These are phyloP conservation scores for Dissophora globulifera DNA, from an alignment of 192 early-diverging fungal species.

Conservation along the genomic window DNA sequence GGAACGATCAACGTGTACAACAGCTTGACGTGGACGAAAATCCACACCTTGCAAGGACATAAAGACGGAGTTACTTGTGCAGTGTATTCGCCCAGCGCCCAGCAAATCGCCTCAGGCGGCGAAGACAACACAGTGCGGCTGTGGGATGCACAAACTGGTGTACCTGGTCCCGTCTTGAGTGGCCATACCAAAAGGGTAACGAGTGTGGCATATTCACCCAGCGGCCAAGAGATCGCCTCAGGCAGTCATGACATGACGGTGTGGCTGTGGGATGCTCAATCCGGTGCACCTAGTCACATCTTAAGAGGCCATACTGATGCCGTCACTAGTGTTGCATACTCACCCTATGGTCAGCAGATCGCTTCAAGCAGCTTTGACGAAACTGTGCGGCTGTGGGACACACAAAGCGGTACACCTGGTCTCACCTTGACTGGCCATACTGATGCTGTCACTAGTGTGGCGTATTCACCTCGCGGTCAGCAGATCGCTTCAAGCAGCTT, in stretches of 20 bases:
- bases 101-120: neutral
- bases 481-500: too few species aligned
- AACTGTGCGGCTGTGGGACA: too few species aligned
- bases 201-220: neutral
- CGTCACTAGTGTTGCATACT: too few species aligned
- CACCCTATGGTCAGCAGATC: too few species aligned
- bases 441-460: too few species aligned
- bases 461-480: too few species aligned
- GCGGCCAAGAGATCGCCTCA: neutral
- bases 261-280: neutral
- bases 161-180: neutral
- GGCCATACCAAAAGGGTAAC: neutral
- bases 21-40: neutral
- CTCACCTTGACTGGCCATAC: too few species aligned
- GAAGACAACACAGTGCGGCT: neutral
- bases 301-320: too few species aligned
- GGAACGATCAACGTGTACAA: neutral
- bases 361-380: too few species aligned
- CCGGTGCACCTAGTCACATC: too few species aligned
- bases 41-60: neutral
- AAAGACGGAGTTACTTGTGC: neutral
- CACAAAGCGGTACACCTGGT: too few species aligned
- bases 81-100: neutral
- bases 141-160: conserved; percentile 1
- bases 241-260: neutral